Evolutionary conservation across 352 stramenopile genomes (phyloP).

Genomic region (Phytopythium sindhum): DNA sequence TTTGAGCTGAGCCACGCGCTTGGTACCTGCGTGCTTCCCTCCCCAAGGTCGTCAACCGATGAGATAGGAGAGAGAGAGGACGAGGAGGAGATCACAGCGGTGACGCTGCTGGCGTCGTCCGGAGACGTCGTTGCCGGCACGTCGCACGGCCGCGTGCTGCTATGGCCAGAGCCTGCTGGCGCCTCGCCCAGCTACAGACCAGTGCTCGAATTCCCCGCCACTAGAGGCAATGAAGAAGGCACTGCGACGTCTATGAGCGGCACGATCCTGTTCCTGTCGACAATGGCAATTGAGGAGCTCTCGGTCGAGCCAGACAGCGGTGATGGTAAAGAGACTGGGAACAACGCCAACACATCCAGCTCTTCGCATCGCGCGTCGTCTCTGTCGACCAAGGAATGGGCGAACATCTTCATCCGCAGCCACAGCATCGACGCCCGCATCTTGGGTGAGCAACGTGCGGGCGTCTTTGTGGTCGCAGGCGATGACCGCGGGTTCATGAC

Average conservation of each 20-base stretch:
- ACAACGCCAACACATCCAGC: background rate
- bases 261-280: constrained; percentile 2
- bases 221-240: no score
- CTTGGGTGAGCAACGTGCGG: constrained; percentile 17
- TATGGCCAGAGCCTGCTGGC: constrained; percentile 30
- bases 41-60: background rate
- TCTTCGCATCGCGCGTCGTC: constrained; percentile 1
- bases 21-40: constrained; percentile 43
- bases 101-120: constrained; percentile 45
- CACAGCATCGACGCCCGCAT: constrained; percentile 29
- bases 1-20: constrained; percentile 65
- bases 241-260: background rate
- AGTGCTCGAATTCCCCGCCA: background rate
- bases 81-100: constrained; percentile 48
- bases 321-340: background rate
- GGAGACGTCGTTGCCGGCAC: constrained; percentile 51
- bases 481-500: constrained; percentile 44
- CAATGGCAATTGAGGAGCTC: background rate
- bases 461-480: constrained; percentile 34
- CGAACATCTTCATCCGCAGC: constrained; percentile 12
- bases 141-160: constrained; percentile 33
- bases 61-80: background rate
- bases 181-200: background rate
- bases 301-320: background rate
- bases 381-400: constrained; percentile 14